Evolutionary conservation across 176 grass and related monocot genomes (phyloP).

Genomic region (Alopecurus myosuroides): DNA sequence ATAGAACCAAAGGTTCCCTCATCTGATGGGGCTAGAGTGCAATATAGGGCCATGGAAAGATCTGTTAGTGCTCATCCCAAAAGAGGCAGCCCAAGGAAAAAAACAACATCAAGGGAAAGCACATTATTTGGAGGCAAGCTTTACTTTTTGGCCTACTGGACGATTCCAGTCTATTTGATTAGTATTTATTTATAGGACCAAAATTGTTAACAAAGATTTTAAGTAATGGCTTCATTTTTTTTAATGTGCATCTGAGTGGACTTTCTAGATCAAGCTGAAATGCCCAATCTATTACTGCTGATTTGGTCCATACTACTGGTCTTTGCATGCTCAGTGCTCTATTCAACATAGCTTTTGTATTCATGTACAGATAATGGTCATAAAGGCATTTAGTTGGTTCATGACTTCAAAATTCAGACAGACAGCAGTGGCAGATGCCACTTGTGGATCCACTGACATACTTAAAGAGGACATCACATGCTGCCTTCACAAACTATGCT

Average conservation of each 20-base stretch:
- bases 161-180: constrained; percentile 4
- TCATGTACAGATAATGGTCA: background rate
- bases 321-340: background rate
- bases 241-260: background rate
- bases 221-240: background rate
- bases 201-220: constrained; percentile 5
- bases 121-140: constrained; percentile 63
- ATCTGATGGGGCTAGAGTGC: constrained; percentile 35
- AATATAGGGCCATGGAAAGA: constrained; percentile 46
- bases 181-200: background rate
- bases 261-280: background rate
- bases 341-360: constrained; percentile 1
- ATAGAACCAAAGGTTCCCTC: constrained; percentile 65
- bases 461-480: constrained; percentile 3
- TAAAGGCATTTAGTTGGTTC: background rate
- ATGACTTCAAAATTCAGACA: constrained; percentile 5
- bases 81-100: constrained; percentile 71
- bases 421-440: background rate
- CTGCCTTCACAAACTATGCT: constrained; percentile 2
- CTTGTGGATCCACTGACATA: constrained; percentile 13
- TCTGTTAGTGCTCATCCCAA: constrained; percentile 59
- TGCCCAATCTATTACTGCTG: background rate
- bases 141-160: constrained; percentile 19
- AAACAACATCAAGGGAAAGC: constrained; percentile 46
- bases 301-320: background rate